These are phyloP conservation scores for Solanum hybrid DNA, from an alignment of 305 asterid species.

Conservation along the genomic window DNA sequence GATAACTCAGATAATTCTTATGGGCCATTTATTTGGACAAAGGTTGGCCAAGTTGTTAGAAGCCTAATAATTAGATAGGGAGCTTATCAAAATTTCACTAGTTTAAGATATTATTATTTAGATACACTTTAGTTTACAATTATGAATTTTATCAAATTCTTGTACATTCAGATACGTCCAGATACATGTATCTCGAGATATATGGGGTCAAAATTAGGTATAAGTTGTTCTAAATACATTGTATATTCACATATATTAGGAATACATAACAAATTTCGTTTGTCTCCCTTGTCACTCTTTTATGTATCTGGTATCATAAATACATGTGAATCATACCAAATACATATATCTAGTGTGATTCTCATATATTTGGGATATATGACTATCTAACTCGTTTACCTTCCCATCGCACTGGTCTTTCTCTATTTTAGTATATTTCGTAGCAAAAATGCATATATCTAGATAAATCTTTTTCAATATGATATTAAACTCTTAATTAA, in stretches of 20 bases:
- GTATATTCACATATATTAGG: neutral
- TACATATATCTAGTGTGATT: neutral
- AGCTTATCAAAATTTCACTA: neutral
- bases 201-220: no score
- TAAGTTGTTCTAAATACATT: no score
- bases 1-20: neutral
- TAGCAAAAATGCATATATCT: no score
- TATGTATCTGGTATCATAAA: neutral
- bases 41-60: neutral
- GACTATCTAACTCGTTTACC: neutral
- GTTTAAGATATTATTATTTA: neutral
- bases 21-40: neutral
- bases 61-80: neutral
- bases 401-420: no score
- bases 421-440: neutral
- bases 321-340: neutral
- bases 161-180: no score
- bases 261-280: no score
- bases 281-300: neutral
- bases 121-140: neutral
- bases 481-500: no score
- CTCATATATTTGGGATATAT: neutral
- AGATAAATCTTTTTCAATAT: no score
- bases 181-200: no score
- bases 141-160: no score